These are phyloP conservation scores for Phialophora macrospora DNA, from an alignment of 2,329 filamentous ascomycete species.

Conservation along the genomic window DNA sequence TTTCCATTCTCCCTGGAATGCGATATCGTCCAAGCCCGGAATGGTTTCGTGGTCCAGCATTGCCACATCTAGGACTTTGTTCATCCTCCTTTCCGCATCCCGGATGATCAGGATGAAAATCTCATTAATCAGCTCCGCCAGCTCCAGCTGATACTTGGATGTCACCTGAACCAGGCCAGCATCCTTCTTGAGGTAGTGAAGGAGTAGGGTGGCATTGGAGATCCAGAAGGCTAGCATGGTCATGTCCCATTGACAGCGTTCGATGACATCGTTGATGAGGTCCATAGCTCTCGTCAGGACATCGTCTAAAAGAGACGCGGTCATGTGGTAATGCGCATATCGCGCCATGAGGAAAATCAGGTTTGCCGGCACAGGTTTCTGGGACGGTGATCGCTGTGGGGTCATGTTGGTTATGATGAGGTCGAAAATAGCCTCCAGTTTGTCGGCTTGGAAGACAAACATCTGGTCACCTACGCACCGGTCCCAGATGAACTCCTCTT, in stretches of 20 bases:
- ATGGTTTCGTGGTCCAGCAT: slow-evolving; percentile 99
- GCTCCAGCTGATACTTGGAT: slow-evolving; percentile 85
- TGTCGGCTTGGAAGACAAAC: slow-evolving; percentile 98
- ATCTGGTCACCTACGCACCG: slow-evolving; percentile 96
- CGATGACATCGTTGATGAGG: slow-evolving; percentile 94
- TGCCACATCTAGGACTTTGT: slow-evolving; percentile 89
- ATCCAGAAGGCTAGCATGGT: slow-evolving; percentile 99
- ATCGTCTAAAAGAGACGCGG: slow-evolving; percentile 77
- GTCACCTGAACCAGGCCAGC: slow-evolving; percentile 78
- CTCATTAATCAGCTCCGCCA: slow-evolving; percentile 94
- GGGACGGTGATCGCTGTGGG: slow-evolving; percentile 90
- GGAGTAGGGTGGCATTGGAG: slow-evolving; percentile 90
- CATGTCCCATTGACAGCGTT: slow-evolving; percentile 98
- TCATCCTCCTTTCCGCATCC: slow-evolving; percentile 91
- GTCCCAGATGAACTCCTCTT: slow-evolving; percentile 95
- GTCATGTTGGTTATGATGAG: slow-evolving; percentile 99
- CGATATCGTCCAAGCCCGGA: slow-evolving; percentile 92
- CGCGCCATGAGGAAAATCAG: slow-evolving; percentile 93
- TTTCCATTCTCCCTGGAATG: slow-evolving; percentile 98
- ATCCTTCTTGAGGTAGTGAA: slow-evolving; percentile 97
- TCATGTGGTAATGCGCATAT: slow-evolving; percentile 96
- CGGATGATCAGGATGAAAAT: slow-evolving; percentile 98
- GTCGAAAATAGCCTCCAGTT: slow-evolving; percentile 87
- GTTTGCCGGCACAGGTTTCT: slow-evolving; percentile 96
- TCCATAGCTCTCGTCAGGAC: slow-evolving; percentile 87